Evolutionary conservation across 257 asterid species (phyloP).

Genomic region (Solanum clarkiae): DNA sequence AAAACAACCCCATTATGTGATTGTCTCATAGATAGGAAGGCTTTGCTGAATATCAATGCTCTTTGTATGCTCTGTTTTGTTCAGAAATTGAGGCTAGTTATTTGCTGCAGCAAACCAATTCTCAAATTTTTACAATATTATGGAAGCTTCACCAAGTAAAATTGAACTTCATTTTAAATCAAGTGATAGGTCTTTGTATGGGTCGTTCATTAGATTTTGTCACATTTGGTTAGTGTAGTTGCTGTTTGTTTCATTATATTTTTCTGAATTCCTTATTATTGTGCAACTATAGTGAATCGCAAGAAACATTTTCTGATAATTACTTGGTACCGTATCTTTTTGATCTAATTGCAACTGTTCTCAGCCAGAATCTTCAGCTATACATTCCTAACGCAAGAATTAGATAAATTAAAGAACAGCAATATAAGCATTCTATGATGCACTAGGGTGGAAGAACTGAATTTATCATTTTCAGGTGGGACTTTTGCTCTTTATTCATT

Average conservation of each 20-base stretch:
- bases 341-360: not conserved
- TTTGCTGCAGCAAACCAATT: not conserved
- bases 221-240: not conserved
- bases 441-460: not conserved
- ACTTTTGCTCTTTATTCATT: slow-evolving; percentile 94
- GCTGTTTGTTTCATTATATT: not conserved
- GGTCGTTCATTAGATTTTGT: not conserved
- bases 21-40: not conserved
- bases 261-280: not conserved
- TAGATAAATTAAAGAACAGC: not conserved
- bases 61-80: not conserved
- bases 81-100: not conserved
- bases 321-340: not conserved
- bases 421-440: not conserved
- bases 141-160: not conserved
- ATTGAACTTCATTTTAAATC: not conserved
- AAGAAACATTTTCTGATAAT: not conserved
- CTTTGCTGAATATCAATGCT: not conserved
- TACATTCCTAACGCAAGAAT: not conserved
- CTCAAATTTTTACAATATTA: not conserved
- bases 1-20: not conserved
- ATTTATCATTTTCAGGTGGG: slow-evolving; percentile 41
- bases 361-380: not conserved
- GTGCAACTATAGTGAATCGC: not conserved
- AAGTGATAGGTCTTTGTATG: not conserved